Conservation (phyloP, 352 stramenopile genomes). For the Phytophthora cryptogea region DNA sequence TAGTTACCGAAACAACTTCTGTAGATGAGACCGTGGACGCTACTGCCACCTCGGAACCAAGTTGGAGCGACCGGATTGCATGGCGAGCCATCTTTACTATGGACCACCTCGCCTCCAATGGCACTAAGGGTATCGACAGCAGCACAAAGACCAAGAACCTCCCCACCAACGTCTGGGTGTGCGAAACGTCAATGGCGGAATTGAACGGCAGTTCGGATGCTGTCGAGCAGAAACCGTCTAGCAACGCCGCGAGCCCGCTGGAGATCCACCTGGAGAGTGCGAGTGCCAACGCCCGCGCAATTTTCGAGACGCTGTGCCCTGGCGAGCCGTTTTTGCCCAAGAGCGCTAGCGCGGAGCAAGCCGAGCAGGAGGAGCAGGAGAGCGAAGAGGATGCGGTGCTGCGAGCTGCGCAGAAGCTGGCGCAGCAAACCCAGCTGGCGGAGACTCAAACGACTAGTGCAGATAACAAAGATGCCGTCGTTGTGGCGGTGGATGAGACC, state of each 20-base stretch:
- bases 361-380: constrained; percentile 60
- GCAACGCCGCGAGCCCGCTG: constrained; percentile 34
- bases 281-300: constrained; percentile 58
- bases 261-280: constrained; percentile 70
- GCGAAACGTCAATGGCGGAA: constrained; percentile 40
- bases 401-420: constrained; percentile 59
- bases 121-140: constrained; percentile 6
- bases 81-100: constrained; percentile 74
- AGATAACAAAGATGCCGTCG: not conserved
- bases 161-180: constrained; percentile 52
- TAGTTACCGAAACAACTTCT: constrained; percentile 1
- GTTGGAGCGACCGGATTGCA: constrained; percentile 39
- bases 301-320: constrained; percentile 68
- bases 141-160: constrained; percentile 32
- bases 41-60: not conserved
- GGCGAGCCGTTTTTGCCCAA: constrained; percentile 66
- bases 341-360: constrained; percentile 59
- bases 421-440: constrained; percentile 11
- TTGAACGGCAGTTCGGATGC: not conserved
- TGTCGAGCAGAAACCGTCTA: constrained; percentile 1
- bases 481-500: not conserved
- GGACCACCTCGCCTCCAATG: constrained; percentile 42
- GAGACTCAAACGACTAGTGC: not conserved
- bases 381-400: constrained; percentile 67
- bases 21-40: not conserved